Evolutionary conservation across 306 rosid genomes (phyloP).

Genomic region (Ziziphus jujuba): DNA sequence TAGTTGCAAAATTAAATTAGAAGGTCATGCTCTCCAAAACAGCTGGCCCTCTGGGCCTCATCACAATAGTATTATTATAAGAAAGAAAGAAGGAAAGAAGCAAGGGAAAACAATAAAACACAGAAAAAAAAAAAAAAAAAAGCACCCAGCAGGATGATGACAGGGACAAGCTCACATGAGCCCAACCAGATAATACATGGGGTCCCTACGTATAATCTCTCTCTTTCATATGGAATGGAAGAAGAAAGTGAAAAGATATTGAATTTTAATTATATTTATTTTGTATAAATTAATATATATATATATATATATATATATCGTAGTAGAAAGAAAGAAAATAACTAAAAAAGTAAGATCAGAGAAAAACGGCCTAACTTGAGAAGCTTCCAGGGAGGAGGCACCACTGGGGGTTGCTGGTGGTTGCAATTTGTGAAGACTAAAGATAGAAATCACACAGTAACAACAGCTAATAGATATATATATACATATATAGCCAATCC

Average conservation of each 20-base stretch:
- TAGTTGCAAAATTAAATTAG: conserved; percentile 39
- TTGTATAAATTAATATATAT: neutral
- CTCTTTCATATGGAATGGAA: neutral
- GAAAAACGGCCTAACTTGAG: conserved; percentile 17
- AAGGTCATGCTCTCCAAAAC: conserved; percentile 37
- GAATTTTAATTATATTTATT: neutral
- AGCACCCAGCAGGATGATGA: conserved; percentile 38
- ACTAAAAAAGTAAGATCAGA: neutral
- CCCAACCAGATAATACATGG: conserved; percentile 52
- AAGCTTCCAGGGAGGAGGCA: conserved; percentile 31
- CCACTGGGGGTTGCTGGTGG: conserved; percentile 11
- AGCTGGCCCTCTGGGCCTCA: conserved; percentile 44
- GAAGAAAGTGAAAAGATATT: conserved; percentile 7
- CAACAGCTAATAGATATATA: neutral
- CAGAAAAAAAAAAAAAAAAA: conserved; percentile 15
- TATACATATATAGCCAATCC: neutral
- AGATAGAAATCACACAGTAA: neutral
- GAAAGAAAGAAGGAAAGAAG: neutral
- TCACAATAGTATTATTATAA: neutral
- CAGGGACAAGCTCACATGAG: conserved; percentile 53
- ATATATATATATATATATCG: neutral
- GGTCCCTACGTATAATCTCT: conserved; percentile 38
- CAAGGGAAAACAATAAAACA: neutral
- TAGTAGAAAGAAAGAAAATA: neutral
- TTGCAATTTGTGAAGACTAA: conserved; percentile 4